Base-by-base conservation (phyloP, 352 stramenopile genomes). In the Pythium rishiriense region DNA sequence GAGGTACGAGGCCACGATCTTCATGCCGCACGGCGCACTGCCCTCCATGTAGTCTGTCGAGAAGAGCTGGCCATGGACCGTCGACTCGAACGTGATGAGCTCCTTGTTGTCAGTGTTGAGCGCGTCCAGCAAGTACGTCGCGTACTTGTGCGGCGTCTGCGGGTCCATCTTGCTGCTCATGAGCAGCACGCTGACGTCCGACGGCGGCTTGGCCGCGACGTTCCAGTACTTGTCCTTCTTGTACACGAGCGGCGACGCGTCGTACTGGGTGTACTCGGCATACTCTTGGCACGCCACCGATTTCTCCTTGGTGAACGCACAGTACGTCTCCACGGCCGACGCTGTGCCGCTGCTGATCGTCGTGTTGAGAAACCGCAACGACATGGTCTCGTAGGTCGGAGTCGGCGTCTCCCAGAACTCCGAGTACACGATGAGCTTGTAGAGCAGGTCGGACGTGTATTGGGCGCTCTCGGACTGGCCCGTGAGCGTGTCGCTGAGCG, bases 261-360 rank as follows among this genome's bases (percentile, higher is more conserved):
- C 39, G 22, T 79, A 65, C 24, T 39, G 47, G 28, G 22, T 47
- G 24, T 25, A 62, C 42, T 51, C 14, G 60, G 51, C 3, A 73
- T 83, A 22, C 47, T 76, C 46, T 62, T 69, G 5, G 83, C 76
- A 87, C 2, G 72, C 57, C 10, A 48, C 19, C 22, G 73, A 79
- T 0, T 47, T 67, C 24, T 83, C 72, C 49, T 83, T 78, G 15
- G 76, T 76, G 59, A 83, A 86, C 9, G 71, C 69, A 31, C 80
- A 89, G 58, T 85, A 91, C 11, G 61, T 57, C 10, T 71, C 65
- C 15, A 81, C 62, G 1, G 63, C 60, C 15, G 55, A 62, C 25
- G 46, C 51, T 43, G 57, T 64, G 46, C 60, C 62, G 47, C 54
- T 68, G 62, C 62, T 68, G 45, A 68, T 63, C 33, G 62, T 59